Base-by-base conservation (phyloP, 176 grass and related monocot species). In the Luzula sylvatica region DNA sequence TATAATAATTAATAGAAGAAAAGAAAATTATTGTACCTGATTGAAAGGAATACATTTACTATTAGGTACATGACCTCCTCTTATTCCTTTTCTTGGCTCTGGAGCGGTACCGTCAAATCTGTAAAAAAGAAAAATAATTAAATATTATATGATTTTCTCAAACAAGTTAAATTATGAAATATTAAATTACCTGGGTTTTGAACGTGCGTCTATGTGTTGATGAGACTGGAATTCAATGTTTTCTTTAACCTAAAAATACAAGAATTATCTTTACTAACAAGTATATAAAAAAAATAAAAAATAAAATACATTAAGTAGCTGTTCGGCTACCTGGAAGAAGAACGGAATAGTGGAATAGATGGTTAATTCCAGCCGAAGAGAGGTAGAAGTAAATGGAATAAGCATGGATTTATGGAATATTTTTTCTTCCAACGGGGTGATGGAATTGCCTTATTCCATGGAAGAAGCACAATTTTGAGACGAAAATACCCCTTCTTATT, bases 21-120 rank as follows among this genome's bases (percentile, higher is more conserved):
- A 66, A 46, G 53, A 15, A 74, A 52, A 32, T 58, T 58, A 16
- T 64, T 22, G 21, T 79, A 85, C 92, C 85, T 90, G 74, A 18
- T 58, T 15, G 65, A 90, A 98, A 53, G 92, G 92, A 57, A 98
- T 68, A 4, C 92, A 98, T 80, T 90, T 98, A 62, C 81, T 98
- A 38, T 86, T 82, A 56, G 92, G 92, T 48, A 98, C 78, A 71
- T 98, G 92, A 14, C 85, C 92, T 22, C 75, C 56, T 79, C 78
- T 81, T 59, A 98, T 77, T 50, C 92, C 92, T 65, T 98, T 98
- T 16, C 85, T 78, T 11, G 81, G 92, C 74, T 98, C 92, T n/a
- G 81, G 81, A 80, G 74, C 68, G 30, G 32, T 46, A 53, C 85
- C 92, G 46, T 98, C 85, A 82, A 98, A 98, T 67, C 92, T 98